Conservation (phyloP, 2,329 filamentous ascomycete species). For the Zasmidium angulare region DNA sequence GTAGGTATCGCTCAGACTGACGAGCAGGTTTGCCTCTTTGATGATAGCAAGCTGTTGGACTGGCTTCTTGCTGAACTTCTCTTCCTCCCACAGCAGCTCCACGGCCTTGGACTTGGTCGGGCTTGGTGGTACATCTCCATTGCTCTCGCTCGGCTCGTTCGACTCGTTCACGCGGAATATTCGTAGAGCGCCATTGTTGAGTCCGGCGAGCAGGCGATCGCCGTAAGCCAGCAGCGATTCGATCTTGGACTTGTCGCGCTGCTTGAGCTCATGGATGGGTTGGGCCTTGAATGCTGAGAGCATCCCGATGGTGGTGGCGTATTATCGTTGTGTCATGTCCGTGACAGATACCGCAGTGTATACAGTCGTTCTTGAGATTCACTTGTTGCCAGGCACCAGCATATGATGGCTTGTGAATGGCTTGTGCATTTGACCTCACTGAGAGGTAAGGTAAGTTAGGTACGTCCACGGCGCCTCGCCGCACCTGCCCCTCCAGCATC, state of each 20-base stretch:
- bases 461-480: background rate
- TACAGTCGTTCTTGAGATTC: background rate
- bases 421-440: background rate
- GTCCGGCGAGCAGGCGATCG: constrained; percentile 85
- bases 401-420: background rate
- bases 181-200: constrained; percentile 84
- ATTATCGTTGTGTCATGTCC: constrained; percentile 9
- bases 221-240: constrained; percentile 93
- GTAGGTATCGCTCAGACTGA: constrained; percentile 87
- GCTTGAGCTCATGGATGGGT: constrained; percentile 94
- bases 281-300: constrained; percentile 96
- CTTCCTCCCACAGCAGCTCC: constrained; percentile 85
- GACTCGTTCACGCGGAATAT: constrained; percentile 86
- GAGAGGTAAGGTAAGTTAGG: no score
- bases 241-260: constrained; percentile 94
- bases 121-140: constrained; percentile 42
- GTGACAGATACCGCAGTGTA: background rate
- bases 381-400: background rate
- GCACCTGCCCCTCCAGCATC: constrained; percentile 1
- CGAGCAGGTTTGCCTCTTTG: constrained; percentile 87
- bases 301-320: constrained; percentile 39
- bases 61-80: constrained; percentile 86
- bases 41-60: constrained; percentile 94
- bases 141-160: constrained; percentile 28
- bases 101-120: constrained; percentile 53